Base-by-base conservation (phyloP, 2,329 filamentous ascomycete genomes). In the Pseudocercospora fuligena region DNA sequence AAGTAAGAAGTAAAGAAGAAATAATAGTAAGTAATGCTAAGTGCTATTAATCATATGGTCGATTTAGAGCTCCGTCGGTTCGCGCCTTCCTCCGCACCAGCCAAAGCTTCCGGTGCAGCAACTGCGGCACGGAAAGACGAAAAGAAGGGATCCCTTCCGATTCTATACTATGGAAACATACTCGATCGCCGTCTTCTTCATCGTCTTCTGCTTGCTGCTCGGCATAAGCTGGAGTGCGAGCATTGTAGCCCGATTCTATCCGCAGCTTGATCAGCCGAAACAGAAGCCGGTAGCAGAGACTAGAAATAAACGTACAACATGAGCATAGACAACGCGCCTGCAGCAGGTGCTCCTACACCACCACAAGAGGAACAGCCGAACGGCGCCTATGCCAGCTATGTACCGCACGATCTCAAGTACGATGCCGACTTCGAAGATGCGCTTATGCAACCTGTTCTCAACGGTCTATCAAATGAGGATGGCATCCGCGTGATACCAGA, bases 331-430 rank as follows among this genome's bases (percentile, higher is more conserved):
- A 27, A 27, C 16, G 51, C 27, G 23, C 51, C 51, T 29, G 14
- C 47, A 27, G 51, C 53, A 23, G 66, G 64, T 11, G 66, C 64
- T 43, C 68, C 70, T 12, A 71, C 72, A 2, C 71, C 72, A 25
- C 71, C 72, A 5, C 69, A 71, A 31, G 73, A 74, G 47, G 68
- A 71, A 29, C 66, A 58, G 14, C 63, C 69, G 1, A 65, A 64
- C 33, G 56, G 63, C 65, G 51, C 59, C 23, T 76, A 75, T 65
- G 77, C 81, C 59, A 76, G 79, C 72, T 83, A 81, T 70, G 79
- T 81, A 9, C 80, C 80, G 3, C 77, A 79, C 64, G 78, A 81
- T 51, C 78, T 83, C 12, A 76, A 78, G 19, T 83, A 83, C 78
- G 75, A 78, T 69, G 78, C 79, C 61, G 72, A 72, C 27, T 84